phyloP scores from a whole-genome alignment of 2,329 filamentous ascomycete species.

The Trichoderma hamatum region DNA sequence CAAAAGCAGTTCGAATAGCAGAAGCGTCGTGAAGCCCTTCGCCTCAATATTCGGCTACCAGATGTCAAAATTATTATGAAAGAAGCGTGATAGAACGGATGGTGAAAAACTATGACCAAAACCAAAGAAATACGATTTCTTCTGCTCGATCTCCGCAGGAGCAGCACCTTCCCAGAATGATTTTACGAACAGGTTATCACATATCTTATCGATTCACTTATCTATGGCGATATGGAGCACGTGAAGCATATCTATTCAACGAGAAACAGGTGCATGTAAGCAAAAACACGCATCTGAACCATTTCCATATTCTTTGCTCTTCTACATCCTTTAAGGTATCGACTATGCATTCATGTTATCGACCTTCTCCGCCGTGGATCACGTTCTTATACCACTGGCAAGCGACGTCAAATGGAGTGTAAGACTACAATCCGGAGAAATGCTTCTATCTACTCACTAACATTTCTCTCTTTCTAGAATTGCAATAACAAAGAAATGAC shows the following conservation, averaged over 20 bases:
- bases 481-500: not conserved
- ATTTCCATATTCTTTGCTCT: not conserved
- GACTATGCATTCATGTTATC: not conserved
- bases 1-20: not conserved
- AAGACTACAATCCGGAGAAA: not conserved
- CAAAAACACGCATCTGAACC: not conserved
- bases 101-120: not conserved
- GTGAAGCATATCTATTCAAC: not conserved
- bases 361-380: not conserved
- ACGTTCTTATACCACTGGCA: not conserved
- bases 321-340: not conserved
- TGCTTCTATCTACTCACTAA: not conserved
- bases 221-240: not conserved
- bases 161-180: not conserved
- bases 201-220: not conserved
- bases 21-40: not conserved
- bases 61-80: not conserved
- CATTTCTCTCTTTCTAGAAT: not conserved
- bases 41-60: not conserved
- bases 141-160: not conserved
- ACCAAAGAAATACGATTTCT: not conserved
- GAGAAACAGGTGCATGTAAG: not conserved
- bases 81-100: not conserved
- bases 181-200: not conserved
- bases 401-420: not conserved